Evolutionary conservation across 2,329 filamentous ascomycete genomes (phyloP), one percentile per base, ranked within the genome.

Genomic region (Diaporthe helianthi): DNA sequence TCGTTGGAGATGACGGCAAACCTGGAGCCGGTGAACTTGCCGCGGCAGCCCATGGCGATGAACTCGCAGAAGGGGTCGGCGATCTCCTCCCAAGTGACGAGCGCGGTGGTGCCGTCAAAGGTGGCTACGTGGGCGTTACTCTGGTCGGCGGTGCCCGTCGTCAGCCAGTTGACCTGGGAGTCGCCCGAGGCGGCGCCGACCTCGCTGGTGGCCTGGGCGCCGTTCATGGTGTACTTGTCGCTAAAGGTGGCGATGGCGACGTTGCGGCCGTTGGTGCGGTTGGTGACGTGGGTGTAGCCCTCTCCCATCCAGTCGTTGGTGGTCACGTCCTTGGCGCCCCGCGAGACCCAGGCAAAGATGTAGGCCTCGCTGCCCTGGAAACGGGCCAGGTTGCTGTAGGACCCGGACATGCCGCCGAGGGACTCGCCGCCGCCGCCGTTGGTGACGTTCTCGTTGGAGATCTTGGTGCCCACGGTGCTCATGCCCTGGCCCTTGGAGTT

Each of bases 371-470:
- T 81, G 69, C 79, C 81, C 53, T 82, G 77, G 78, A 89, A 88
- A 6, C 84, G 83, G 15, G 84, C 84, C 24, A 90, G 82, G 9
- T 79, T 80, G 73, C 85, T 87, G 80, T 89, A 90, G 2, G 86
- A 89, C 36, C 88, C 88, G n/a, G 83, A 81, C 85, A 87, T 90
- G 65, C 88, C 88, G 49, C 88, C 88, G 83, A 89, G 85, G 33
- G 86, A 79, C 76, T 90, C 87, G 58, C 86, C 86, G 49, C 81
- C 82, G 7, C 77, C 86, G 47, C 87, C 87, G 74, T 90, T 89
- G 71, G 85, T 88, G 26, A 84, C 85, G 72, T 88, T 86, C 76
- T 90, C 87, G 76, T 89, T 89, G 69, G 87, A 87, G 70, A 90
- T 82, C 78, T 90, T 90, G 73, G 86, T 81, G 36, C 86, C 86